These are phyloP conservation scores for Margaritispora aquatica DNA, from an alignment of 495 filamentous ascomycete genomes.

Conservation along the genomic window DNA sequence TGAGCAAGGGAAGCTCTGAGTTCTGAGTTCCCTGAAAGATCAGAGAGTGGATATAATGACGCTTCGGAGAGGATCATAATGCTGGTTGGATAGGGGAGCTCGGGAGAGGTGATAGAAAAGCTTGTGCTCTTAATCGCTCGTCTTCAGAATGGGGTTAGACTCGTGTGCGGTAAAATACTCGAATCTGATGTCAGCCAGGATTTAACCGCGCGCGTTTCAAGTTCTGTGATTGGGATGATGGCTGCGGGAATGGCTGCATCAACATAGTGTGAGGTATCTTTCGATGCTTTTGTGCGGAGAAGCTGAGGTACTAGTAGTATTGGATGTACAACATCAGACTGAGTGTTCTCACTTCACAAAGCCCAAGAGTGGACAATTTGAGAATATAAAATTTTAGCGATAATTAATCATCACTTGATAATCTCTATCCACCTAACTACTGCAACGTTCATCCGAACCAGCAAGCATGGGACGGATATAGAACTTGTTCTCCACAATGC, in stretches of 20 bases:
- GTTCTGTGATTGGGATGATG: neutral
- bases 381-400: neutral
- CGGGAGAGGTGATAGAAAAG: too few relatives aligned
- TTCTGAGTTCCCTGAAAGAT: neutral
- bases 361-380: neutral
- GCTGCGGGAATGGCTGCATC: neutral
- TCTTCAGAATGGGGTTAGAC: neutral
- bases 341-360: neutral
- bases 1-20: too few relatives aligned
- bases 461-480: neutral
- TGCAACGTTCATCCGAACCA: neutral
- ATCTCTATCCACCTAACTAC: neutral
- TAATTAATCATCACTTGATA: neutral
- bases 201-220: constrained; percentile 11
- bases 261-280: neutral
- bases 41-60: neutral
- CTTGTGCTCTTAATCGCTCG: neutral
- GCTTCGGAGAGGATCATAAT: neutral
- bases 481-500: neutral
- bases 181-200: neutral
- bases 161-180: neutral
- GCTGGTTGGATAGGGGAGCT: too few relatives aligned
- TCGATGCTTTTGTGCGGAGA: neutral
- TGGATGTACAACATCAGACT: too few relatives aligned
- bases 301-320: too few relatives aligned